Evolutionary conservation across 192 early-diverging fungal species (phyloP).

Genomic region (Podila epicladia): DNA sequence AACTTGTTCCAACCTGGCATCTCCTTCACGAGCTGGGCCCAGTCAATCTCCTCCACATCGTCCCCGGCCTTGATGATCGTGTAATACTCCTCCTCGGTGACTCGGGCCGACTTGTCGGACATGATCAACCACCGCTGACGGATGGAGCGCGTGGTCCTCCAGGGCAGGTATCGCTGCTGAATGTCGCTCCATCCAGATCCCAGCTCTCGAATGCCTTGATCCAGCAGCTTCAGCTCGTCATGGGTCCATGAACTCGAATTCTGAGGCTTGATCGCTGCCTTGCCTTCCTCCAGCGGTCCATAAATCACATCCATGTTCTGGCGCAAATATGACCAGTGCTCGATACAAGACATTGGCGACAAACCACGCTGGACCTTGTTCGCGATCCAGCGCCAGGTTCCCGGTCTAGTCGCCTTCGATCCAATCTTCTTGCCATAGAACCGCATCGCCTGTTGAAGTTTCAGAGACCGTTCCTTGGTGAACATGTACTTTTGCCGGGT

Average conservation of each 20-base stretch:
- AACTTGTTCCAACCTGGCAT: conserved; percentile 32
- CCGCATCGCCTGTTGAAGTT: conserved; percentile 13
- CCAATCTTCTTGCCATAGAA: neutral
- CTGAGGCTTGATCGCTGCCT: neutral
- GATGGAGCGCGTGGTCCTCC: conserved; percentile 13
- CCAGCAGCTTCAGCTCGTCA: conserved; percentile 29
- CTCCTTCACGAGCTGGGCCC: neutral
- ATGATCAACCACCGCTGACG: conserved; percentile 37
- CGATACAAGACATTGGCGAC: conserved; percentile 5
- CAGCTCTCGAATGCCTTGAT: conserved; percentile 30
- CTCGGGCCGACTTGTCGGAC: conserved; percentile 21
- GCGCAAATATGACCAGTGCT: conserved; percentile 28
- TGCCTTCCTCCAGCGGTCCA: conserved; percentile 12
- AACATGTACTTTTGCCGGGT: conserved; percentile 17
- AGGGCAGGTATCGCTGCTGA: conserved; percentile 22
- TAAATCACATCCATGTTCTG: conserved; percentile 21
- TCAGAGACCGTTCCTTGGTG: conserved; percentile 25
- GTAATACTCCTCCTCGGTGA: conserved; percentile 35
- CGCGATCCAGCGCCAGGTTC: conserved; percentile 21
- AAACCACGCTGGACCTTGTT: conserved; percentile 17
- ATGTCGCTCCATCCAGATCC: conserved; percentile 16
- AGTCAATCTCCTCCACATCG: conserved; percentile 8
- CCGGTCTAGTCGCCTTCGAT: neutral
- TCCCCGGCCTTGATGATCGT: conserved; percentile 20
- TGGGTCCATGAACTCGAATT: conserved; percentile 22